Percentiles rank a stretch among this genome's conserved stretches.
These are phyloP conservation scores for Apostasia ramifera DNA, from an alignment of 106 monocot genomes.

Conservation along the genomic window DNA sequence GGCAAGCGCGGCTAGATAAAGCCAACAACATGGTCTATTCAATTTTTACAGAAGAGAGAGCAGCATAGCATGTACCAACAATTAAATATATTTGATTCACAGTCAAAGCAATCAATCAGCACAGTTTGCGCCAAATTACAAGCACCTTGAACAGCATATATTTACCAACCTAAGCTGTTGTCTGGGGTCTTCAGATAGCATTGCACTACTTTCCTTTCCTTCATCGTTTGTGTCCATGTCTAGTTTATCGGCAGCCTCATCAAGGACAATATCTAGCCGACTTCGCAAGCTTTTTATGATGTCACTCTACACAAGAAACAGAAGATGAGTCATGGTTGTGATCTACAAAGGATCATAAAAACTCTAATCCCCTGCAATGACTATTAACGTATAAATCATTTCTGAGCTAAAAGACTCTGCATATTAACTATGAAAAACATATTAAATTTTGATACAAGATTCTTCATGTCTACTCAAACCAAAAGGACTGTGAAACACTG, in stretches of 20 bases:
- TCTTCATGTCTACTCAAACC: too few relatives aligned
- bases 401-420: too few relatives aligned
- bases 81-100: too few relatives aligned
- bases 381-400: too few relatives aligned
- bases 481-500: background rate
- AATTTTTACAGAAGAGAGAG: too few relatives aligned
- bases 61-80: too few relatives aligned
- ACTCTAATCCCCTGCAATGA: background rate
- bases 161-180: slow-evolving; percentile 41
- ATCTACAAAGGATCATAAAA: background rate
- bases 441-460: too few relatives aligned
- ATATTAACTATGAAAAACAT: too few relatives aligned
- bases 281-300: slow-evolving; percentile 60
- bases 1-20: too few relatives aligned
- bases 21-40: too few relatives aligned
- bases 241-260: slow-evolving; percentile 40
- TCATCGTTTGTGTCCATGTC: slow-evolving; percentile 4
- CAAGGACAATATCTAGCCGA: slow-evolving; percentile 63
- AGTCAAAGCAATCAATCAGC: too few relatives aligned
- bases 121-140: background rate
- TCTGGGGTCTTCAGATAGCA: slow-evolving; percentile 22
- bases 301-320: slow-evolving; percentile 36
- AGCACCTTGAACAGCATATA: background rate
- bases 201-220: slow-evolving; percentile 10
- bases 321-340: background rate